A percentile compares a stretch with the other conserved stretches of the same genome.
These are phyloP conservation scores for Psilocybe cyanescens DNA, from an alignment of 768 basidiomycete genomes.

Conservation along the genomic window DNA sequence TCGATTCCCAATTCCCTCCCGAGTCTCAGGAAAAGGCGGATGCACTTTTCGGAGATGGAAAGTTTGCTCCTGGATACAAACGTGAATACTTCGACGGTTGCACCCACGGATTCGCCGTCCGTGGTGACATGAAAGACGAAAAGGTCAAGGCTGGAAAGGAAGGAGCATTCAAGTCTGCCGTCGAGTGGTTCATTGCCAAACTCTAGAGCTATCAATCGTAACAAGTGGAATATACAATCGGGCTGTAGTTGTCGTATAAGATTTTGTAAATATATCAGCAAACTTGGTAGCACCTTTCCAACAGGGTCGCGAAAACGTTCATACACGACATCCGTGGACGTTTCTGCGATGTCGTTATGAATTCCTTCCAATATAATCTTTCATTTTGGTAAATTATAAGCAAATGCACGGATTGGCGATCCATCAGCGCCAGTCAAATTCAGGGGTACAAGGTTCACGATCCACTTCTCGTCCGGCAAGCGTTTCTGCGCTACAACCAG, in stretches of 20 bases:
- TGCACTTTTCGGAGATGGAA: conserved; percentile 47
- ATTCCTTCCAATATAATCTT: no score
- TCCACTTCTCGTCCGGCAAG: conserved; percentile 27
- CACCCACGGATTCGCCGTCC: conserved; percentile 57
- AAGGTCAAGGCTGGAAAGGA: conserved; percentile 65
- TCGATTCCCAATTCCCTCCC: conserved; percentile 53
- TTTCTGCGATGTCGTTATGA: background rate
- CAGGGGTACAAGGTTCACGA: conserved; percentile 62
- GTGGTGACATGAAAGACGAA: conserved; percentile 51
- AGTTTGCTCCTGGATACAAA: conserved; percentile 53
- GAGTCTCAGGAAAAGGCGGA: conserved; percentile 51
- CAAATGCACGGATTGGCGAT: conserved; percentile 74
- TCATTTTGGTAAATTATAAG: conserved; percentile 29
- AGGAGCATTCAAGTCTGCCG: conserved; percentile 59
- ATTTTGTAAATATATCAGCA: background rate
- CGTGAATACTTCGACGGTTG: conserved; percentile 51
- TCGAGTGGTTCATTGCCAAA: conserved; percentile 52
- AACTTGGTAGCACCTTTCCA: background rate
- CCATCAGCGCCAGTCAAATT: conserved; percentile 64
- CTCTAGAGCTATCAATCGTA: conserved; percentile 12
- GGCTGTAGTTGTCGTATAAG: background rate
- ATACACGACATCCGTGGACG: background rate
- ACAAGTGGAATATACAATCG: background rate
- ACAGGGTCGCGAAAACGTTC: background rate
- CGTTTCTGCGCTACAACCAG: conserved; percentile 29